Evolutionary conservation across 176 grass and related monocot genomes (phyloP).

Genomic region (Poa annua): DNA sequence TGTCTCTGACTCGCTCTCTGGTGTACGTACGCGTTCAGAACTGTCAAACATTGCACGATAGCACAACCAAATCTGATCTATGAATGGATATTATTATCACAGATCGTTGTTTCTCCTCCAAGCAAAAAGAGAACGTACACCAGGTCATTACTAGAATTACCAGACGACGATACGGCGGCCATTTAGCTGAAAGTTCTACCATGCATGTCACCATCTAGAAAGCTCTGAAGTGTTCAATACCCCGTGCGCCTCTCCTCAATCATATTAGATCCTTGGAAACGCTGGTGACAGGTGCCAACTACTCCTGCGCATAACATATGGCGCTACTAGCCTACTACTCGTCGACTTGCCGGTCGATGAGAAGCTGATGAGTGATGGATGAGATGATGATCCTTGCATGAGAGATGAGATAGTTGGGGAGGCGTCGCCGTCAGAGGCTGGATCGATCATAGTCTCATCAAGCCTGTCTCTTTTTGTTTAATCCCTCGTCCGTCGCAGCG

Average conservation of each 20-base stretch:
- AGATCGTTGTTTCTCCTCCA: constrained; percentile 32
- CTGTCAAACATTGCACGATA: constrained; percentile 35
- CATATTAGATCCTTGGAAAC: background rate
- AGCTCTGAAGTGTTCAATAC: background rate
- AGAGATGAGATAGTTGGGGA: constrained; percentile 40
- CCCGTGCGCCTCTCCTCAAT: background rate
- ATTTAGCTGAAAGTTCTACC: constrained; percentile 8
- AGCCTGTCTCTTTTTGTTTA: constrained; percentile 40
- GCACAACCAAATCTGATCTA: constrained; percentile 4
- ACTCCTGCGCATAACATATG: constrained; percentile 9
- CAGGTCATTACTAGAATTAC: constrained; percentile 45
- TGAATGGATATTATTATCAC: background rate
- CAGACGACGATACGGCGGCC: background rate
- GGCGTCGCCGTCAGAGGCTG: constrained; percentile 51
- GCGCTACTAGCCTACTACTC: constrained; percentile 10
- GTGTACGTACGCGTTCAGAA: background rate
- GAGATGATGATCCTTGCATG: background rate
- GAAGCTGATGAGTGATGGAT: constrained; percentile 32
- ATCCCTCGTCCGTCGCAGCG: constrained; percentile 31
- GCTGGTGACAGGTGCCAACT: constrained; percentile 26
- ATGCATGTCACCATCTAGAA: background rate
- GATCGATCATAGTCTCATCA: constrained; percentile 36
- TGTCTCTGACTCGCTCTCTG: background rate
- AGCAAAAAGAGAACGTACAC: constrained; percentile 41
- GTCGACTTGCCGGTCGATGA: background rate